Percentiles rank a stretch among this genome's conserved stretches.
Evolutionary conservation across 441 rosid species (phyloP).

Genomic region (Manihot esculenta): DNA sequence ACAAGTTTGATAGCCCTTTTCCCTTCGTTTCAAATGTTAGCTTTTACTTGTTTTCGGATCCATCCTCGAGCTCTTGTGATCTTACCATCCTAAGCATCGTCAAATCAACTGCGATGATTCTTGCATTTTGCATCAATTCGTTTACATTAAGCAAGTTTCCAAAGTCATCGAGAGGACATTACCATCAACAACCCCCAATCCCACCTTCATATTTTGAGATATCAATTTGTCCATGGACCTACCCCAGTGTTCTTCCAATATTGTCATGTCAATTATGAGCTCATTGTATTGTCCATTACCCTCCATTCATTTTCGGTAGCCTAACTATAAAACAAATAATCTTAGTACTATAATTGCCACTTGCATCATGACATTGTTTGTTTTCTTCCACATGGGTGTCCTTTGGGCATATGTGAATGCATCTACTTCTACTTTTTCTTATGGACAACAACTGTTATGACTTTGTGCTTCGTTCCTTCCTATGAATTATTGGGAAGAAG

Average conservation of each 20-base stretch:
- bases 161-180: not conserved
- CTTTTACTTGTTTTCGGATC: not conserved
- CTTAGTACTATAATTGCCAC: not conserved
- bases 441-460: conserved; percentile 1
- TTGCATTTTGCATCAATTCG: not conserved
- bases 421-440: not conserved
- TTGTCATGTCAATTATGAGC: not conserved
- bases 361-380: not conserved
- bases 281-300: not conserved
- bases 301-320: not conserved
- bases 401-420: not conserved
- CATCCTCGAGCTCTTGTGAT: not conserved
- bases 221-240: not conserved
- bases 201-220: not conserved
- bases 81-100: not conserved
- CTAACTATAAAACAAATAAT: conserved; percentile 1
- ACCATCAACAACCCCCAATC: not conserved
- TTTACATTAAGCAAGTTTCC: not conserved
- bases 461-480: not conserved
- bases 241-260: not conserved
- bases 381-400: not conserved
- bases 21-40: too few species aligned
- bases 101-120: not conserved
- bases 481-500: not conserved
- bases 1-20: too few species aligned